These are phyloP conservation scores for Metschnikowia borealis DNA, from an alignment of 805 yeast genomes.

Conservation along the genomic window DNA sequence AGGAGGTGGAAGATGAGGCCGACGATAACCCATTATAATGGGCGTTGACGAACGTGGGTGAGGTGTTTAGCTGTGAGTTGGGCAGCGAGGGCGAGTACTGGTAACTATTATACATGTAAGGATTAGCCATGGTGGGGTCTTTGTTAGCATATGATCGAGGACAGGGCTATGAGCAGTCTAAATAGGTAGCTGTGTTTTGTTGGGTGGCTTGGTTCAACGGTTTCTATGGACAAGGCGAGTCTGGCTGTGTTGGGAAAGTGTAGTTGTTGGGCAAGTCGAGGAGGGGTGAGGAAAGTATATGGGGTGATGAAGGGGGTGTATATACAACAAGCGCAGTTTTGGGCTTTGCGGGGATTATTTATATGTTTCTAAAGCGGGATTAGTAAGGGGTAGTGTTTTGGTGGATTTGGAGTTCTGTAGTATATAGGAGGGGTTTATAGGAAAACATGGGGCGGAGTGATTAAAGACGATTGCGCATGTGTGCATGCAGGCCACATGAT, in stretches of 20 bases:
- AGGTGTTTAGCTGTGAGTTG: slow-evolving; percentile 22
- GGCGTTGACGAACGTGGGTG: slow-evolving; percentile 28
- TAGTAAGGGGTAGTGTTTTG: no score
- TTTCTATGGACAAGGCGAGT: no score
- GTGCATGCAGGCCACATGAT: slow-evolving; percentile 1
- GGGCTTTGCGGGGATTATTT: no score
- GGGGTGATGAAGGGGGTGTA: no score
- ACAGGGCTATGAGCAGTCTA: no score
- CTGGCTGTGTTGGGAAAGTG: no score
- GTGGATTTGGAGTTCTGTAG: no score
- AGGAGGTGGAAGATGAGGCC: slow-evolving; percentile 12
- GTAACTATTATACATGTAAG: slow-evolving; percentile 31
- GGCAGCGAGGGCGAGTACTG: slow-evolving; percentile 31
- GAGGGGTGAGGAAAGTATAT: neutral
- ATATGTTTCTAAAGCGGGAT: no score
- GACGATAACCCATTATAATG: slow-evolving; percentile 19
- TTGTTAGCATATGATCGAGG: neutral
- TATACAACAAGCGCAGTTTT: no score
- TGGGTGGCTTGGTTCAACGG: neutral
- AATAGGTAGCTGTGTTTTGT: neutral
- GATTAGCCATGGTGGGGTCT: slow-evolving; percentile 28
- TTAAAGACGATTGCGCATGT: slow-evolving; percentile 4
- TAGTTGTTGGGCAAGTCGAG: neutral
- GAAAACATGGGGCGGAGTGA: neutral
- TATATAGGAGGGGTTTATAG: neutral